Evolutionary conservation across 305 asterid species (phyloP), one percentile per base, ranked within the genome.

Genomic region (Fraxinus greggii): DNA sequence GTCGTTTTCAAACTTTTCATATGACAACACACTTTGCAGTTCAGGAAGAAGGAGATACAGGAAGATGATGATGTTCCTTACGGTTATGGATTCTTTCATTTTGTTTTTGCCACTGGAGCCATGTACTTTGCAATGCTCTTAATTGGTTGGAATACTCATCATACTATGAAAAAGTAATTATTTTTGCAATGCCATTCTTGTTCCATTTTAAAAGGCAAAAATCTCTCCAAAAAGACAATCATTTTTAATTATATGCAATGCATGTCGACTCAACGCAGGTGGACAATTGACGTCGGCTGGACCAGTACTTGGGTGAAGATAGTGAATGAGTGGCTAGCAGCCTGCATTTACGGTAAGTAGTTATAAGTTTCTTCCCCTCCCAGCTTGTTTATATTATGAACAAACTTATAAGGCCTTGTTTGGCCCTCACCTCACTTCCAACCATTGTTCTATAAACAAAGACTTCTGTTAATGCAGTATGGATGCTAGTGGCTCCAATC

Each of bases 221-320:
- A 17, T 17, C 61, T 51, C 61, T 51, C 61, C 61, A 51, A 6
- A 56, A 56, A 1, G 65, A 21, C 12, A 13, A 15, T 19, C 69
- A 0, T 59, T 7, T 59, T 7, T 21, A 51, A 51, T 5, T 51
- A 17, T 51, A 51, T 51, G 63, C 23, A 17, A 51, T 51, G n/a
- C 19, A 45, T 28, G 75, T 69, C 21, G 40, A 29, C 75, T 69
- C 40, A 69, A 28, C 10, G 81, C 83, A 89, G 91, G 87, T 89
- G 89, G 89, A 89, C 92, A 9, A 88, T 89, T 42, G 91, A 88
- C 70, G 85, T 89, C 17, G 92, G 91, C 1, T 89, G 92, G 92
- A 89, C 92, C 36, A 89, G 92, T 80, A 83, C 90, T 78, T 89
- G 92, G 92, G 92, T 89, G 80, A 88, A 90, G 88, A 86, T 89